Percentiles rank a stretch among this genome's conserved stretches.
Conservation (phyloP, 2,329 filamentous ascomycete genomes). For the Penicillium sclerotiorum region DNA sequence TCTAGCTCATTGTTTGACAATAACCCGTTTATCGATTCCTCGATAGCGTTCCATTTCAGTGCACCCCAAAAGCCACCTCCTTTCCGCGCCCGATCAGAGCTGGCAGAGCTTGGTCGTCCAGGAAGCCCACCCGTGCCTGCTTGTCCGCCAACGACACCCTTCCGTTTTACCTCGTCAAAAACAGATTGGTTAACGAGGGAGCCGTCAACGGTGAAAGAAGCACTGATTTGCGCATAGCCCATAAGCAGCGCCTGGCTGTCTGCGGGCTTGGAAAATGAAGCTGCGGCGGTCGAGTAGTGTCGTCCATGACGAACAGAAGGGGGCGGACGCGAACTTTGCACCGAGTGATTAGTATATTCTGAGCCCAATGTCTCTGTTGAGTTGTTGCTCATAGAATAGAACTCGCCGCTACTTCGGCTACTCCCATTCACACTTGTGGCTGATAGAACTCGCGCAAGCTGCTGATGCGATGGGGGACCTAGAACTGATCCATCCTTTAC, state of each 20-base stretch:
- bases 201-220: constrained; percentile 87
- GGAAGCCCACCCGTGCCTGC: constrained; percentile 73
- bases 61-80: constrained; percentile 77
- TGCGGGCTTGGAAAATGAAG: constrained; percentile 19
- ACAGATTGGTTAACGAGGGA: constrained; percentile 85
- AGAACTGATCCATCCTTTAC: constrained; percentile 29
- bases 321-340: constrained; percentile 56
- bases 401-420: constrained; percentile 88
- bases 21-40: constrained; percentile 83
- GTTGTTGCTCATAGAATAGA: constrained; percentile 92
- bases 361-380: constrained; percentile 92
- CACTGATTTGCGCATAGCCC: constrained; percentile 93
- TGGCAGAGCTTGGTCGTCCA: constrained; percentile 54
- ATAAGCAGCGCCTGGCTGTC: constrained; percentile 81
- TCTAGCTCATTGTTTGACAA: constrained; percentile 86
- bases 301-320: constrained; percentile 40
- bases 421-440: constrained; percentile 76
- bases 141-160: constrained; percentile 84
- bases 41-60: constrained; percentile 85
- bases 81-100: constrained; percentile 54
- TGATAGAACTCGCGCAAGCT: constrained; percentile 69
- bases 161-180: constrained; percentile 95
- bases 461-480: constrained; percentile 35
- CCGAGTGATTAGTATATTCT: constrained; percentile 66
- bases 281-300: constrained; percentile 48